phyloP scores from a whole-genome alignment of 2,329 filamentous ascomycete species.

The Colletotrichum sp. region DNA sequence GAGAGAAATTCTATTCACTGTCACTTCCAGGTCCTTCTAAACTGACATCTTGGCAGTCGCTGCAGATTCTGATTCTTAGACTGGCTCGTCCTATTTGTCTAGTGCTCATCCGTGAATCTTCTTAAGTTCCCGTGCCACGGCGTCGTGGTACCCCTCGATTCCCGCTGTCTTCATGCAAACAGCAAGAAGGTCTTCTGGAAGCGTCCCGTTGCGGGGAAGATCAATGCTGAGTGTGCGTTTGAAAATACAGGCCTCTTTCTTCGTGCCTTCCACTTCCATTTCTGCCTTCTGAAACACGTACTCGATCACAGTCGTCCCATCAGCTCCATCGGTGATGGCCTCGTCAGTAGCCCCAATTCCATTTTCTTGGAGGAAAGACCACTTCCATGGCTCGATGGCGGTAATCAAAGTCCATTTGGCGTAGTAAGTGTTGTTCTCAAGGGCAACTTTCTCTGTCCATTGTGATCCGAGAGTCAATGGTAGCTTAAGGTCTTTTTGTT shows the following conservation, averaged over 20 bases:
- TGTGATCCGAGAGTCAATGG: neutral
- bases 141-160: neutral
- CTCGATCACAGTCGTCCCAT: neutral
- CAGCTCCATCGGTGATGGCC: neutral
- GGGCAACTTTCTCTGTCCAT: neutral
- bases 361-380: neutral
- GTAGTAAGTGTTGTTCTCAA: neutral
- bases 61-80: rapidly evolving
- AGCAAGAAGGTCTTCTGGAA: neutral
- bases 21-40: neutral
- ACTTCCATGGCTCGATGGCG: neutral
- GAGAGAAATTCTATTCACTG: rapidly evolving
- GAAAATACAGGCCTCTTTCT: neutral
- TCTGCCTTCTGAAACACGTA: neutral
- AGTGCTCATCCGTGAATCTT: neutral
- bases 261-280: neutral
- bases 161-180: neutral
- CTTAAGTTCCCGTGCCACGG: neutral
- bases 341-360: neutral
- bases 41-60: neutral
- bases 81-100: neutral
- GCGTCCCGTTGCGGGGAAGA: neutral
- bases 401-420: neutral
- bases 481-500: neutral
- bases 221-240: neutral